phyloP scores from a whole-genome alignment of 2,329 filamentous ascomycete species.

The Xenosphaeropsis pyriputrescens region DNA sequence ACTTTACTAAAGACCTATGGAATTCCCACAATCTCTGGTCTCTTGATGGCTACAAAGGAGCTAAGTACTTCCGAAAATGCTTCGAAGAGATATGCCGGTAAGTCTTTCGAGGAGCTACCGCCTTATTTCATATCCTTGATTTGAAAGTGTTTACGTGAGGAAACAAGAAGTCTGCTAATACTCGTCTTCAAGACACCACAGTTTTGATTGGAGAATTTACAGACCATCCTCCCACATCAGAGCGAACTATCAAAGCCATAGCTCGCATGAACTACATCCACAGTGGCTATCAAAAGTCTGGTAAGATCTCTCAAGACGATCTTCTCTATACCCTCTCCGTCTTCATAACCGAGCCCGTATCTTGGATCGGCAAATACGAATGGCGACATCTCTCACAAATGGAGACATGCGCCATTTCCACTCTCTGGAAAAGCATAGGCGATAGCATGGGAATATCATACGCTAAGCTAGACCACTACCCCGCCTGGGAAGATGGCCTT shows the following conservation, averaged over 20 bases:
- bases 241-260: slow-evolving; percentile 32
- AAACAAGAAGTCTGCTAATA: too few species aligned
- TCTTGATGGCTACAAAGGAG: slow-evolving; percentile 33
- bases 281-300: slow-evolving; percentile 35
- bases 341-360: slow-evolving; percentile 49
- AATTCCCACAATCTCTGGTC: slow-evolving; percentile 34
- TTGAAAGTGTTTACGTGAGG: too few species aligned
- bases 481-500: slow-evolving; percentile 31
- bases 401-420: slow-evolving; percentile 51
- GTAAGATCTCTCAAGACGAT: slow-evolving; percentile 45
- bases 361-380: slow-evolving; percentile 51
- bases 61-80: slow-evolving; percentile 28
- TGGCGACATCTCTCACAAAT: slow-evolving; percentile 55
- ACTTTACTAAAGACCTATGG: slow-evolving; percentile 30
- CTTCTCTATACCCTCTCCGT: slow-evolving; percentile 51
- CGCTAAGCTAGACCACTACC: slow-evolving; percentile 8
- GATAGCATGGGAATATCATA: slow-evolving; percentile 54
- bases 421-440: slow-evolving; percentile 58
- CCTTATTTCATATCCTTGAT: too few species aligned
- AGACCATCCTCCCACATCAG: slow-evolving; percentile 8
- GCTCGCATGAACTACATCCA: slow-evolving; percentile 53
- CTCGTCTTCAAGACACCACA: slow-evolving; percentile 5
- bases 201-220: slow-evolving; percentile 11
- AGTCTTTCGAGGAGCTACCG: slow-evolving; percentile 3
- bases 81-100: slow-evolving; percentile 33